These are phyloP conservation scores for Theileria parva DNA, from an alignment of 169 alveolate species.

Conservation along the genomic window DNA sequence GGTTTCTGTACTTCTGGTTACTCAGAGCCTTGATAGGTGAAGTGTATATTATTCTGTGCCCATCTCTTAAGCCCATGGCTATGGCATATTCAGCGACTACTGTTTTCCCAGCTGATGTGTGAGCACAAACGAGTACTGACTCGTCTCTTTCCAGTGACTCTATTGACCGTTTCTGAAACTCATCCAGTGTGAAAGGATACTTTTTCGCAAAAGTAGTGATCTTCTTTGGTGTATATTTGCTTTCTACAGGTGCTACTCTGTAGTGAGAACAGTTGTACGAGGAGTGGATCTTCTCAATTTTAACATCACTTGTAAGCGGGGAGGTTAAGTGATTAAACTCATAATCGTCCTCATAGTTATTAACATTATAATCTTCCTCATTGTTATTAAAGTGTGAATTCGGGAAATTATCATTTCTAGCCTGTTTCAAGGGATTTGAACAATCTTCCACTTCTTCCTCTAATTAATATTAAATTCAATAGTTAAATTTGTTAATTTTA, in stretches of 20 bases:
- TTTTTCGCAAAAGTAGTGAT: slow-evolving; percentile 82
- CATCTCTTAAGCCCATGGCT: slow-evolving; percentile 94
- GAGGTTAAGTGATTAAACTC: not conserved
- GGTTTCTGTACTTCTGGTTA: slow-evolving; percentile 98
- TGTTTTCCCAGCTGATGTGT: slow-evolving; percentile 99
- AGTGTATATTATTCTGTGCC: slow-evolving; percentile 97
- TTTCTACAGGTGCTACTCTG: slow-evolving; percentile 43
- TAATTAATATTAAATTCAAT: no score
- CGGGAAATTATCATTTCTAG: not conserved
- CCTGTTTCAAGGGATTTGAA: slow-evolving; percentile 40
- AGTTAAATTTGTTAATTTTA: slow-evolving; percentile 2
- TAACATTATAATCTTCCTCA: not conserved
- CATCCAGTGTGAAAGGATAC: slow-evolving; percentile 92
- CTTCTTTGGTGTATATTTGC: slow-evolving; percentile 32
- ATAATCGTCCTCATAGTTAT: not conserved
- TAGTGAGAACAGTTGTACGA: slow-evolving; percentile 62
- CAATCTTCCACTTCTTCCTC: slow-evolving; percentile 22
- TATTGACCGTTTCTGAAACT: slow-evolving; percentile 93
- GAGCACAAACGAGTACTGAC: slow-evolving; percentile 98
- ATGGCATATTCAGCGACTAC: slow-evolving; percentile 99
- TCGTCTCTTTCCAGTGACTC: slow-evolving; percentile 93
- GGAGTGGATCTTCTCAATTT: slow-evolving; percentile 40
- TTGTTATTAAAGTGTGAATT: not conserved
- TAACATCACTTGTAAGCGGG: slow-evolving; percentile 41
- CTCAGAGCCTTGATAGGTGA: slow-evolving; percentile 99